A percentile compares a stretch with the other conserved stretches of the same genome.
phyloP scores from a whole-genome alignment of 331 rosid species.

The Prunus yedoensis region DNA sequence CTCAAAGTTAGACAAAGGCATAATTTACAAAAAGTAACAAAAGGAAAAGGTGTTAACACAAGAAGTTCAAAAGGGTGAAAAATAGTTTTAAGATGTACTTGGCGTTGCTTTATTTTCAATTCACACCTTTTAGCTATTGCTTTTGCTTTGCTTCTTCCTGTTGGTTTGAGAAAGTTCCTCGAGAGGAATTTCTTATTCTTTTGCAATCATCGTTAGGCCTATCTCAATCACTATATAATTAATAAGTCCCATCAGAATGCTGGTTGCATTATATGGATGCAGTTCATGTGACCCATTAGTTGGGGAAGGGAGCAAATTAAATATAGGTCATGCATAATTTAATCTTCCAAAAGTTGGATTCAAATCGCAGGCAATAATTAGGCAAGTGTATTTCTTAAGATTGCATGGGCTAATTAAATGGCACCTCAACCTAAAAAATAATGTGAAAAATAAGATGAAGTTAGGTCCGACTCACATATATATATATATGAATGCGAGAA shows the following conservation, averaged over 20 bases:
- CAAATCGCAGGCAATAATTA: not conserved
- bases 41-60: too few relatives aligned
- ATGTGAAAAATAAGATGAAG: too few relatives aligned
- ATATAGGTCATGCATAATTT: not conserved
- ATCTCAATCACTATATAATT: not conserved
- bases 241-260: not conserved
- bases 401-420: not conserved
- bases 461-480: not conserved
- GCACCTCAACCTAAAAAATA: not conserved
- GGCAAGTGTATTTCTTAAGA: too few relatives aligned
- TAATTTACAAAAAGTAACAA: not conserved
- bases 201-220: slow-evolving; percentile 15
- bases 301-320: not conserved
- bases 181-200: not conserved
- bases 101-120: not conserved
- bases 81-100: not conserved
- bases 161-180: not conserved
- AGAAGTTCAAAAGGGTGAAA: not conserved
- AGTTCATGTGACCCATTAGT: not conserved
- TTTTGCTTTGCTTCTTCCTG: not conserved
- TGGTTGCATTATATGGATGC: not conserved
- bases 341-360: not conserved
- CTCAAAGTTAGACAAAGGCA: not conserved
- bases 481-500: too few relatives aligned
- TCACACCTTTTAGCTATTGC: not conserved